Conservation (phyloP, 2,329 filamentous ascomycete genomes). For the Bipolaris cookei region DNA sequence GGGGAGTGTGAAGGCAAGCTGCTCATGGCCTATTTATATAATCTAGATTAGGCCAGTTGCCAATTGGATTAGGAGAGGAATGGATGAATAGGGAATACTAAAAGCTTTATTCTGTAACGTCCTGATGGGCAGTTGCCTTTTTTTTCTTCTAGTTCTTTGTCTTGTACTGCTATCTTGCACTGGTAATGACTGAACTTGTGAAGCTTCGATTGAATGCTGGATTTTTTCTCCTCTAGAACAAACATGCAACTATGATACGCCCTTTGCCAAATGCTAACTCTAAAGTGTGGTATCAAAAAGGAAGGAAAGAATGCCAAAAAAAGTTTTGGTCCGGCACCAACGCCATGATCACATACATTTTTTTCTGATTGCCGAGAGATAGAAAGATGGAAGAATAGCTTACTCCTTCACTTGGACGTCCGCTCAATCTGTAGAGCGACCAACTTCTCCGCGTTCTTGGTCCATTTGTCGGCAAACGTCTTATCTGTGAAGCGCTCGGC, state of each 20-base stretch:
- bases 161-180: not conserved
- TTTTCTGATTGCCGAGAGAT: not conserved
- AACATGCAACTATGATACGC: not conserved
- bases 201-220: not conserved
- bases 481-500: slow-evolving; percentile 86
- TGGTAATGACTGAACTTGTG: not conserved
- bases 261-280: slow-evolving; percentile 6
- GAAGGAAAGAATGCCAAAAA: not conserved
- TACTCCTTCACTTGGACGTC: slow-evolving; percentile 11
- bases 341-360: not conserved
- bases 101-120: not conserved
- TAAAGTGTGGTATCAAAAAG: slow-evolving; percentile 17
- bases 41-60: no score
- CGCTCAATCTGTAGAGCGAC: slow-evolving; percentile 56
- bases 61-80: not conserved
- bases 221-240: not conserved
- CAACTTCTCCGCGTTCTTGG: slow-evolving; percentile 74
- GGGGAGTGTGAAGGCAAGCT: no score
- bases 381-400: not conserved
- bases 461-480: slow-evolving; percentile 82
- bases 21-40: no score
- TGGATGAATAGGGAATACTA: not conserved
- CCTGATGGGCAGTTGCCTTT: not conserved
- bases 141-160: not conserved
- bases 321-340: not conserved